Conservation (phyloP, 768 basidiomycete genomes). For the Cystofilobasidium bisporidii region DNA sequence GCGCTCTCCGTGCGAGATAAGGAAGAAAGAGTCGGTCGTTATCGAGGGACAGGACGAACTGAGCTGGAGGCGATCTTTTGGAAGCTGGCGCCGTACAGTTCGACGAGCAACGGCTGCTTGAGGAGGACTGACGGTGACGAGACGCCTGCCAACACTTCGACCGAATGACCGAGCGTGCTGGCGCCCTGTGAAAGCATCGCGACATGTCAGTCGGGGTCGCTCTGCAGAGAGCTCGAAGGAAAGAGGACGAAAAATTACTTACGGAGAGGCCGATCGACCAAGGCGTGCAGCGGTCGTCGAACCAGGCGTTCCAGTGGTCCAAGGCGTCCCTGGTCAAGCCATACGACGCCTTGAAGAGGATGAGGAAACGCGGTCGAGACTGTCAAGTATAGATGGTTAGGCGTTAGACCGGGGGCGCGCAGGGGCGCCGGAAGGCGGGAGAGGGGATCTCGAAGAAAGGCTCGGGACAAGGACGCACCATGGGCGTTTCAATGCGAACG, state of each 20-base stretch:
- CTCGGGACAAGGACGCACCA: not conserved
- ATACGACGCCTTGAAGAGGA: conserved; percentile 69
- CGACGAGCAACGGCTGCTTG: conserved; percentile 54
- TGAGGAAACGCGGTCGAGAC: conserved; percentile 52
- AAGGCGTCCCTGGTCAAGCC: conserved; percentile 59
- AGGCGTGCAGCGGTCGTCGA: conserved; percentile 47
- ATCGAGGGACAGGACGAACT: conserved; percentile 37
- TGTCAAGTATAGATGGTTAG: too few relatives aligned
- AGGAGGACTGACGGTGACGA: conserved; percentile 52
- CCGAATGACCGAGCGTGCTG: conserved; percentile 49
- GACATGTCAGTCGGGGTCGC: too few relatives aligned
- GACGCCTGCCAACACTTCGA: conserved; percentile 47
- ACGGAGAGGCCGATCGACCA: conserved; percentile 24
- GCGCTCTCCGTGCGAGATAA: too few relatives aligned
- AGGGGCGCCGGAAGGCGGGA: too few relatives aligned
- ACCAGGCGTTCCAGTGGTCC: conserved; percentile 53
- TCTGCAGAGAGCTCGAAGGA: not conserved
- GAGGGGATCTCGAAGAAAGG: not conserved
- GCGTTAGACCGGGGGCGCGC: too few relatives aligned
- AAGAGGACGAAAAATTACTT: not conserved
- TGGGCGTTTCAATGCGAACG: conserved; percentile 32
- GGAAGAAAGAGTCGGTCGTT: too few relatives aligned
- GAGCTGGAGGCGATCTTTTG: conserved; percentile 54
- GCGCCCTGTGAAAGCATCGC: conserved; percentile 27
- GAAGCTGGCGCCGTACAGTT: conserved; percentile 61